Conservation (phyloP, 2,329 filamentous ascomycete species). For the Botrytis galanthina region DNA sequence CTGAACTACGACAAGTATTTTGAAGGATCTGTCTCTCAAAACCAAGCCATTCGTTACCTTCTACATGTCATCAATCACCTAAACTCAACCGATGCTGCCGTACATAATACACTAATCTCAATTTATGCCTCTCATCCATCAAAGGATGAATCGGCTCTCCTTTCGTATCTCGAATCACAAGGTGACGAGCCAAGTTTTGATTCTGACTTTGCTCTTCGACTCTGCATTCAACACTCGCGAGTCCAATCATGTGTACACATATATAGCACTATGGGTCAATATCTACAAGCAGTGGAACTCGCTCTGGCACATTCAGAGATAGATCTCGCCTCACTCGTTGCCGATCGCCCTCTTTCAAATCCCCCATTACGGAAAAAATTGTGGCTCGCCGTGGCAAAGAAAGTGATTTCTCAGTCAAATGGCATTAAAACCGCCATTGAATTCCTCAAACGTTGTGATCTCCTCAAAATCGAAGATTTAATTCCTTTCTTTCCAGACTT, state of each 20-base stretch:
- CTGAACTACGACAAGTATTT: slow-evolving; percentile 87
- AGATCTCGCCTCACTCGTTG: slow-evolving; percentile 84
- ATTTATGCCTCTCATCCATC: slow-evolving; percentile 88
- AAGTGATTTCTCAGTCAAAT: slow-evolving; percentile 81
- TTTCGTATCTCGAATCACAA: slow-evolving; percentile 88
- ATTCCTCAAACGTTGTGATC: slow-evolving; percentile 85
- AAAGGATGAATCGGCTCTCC: slow-evolving; percentile 77
- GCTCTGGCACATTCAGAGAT: slow-evolving; percentile 87
- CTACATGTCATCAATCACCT: slow-evolving; percentile 89
- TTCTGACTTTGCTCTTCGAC: slow-evolving; percentile 89
- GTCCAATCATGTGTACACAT: slow-evolving; percentile 96
- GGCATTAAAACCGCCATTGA: slow-evolving; percentile 93
- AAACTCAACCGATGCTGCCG: slow-evolving; percentile 74
- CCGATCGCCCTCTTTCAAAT: slow-evolving; percentile 78
- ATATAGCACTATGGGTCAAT: slow-evolving; percentile 94
- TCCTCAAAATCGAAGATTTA: slow-evolving; percentile 91
- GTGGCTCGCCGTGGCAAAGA: slow-evolving; percentile 92
- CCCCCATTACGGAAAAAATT: slow-evolving; percentile 83
- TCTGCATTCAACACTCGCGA: slow-evolving; percentile 92
- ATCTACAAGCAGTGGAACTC: slow-evolving; percentile 87
- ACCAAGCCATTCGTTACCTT: slow-evolving; percentile 91
- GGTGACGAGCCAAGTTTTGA: slow-evolving; percentile 85
- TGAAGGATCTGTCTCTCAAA: slow-evolving; percentile 65
- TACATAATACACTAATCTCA: slow-evolving; percentile 95
- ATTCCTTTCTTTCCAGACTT: slow-evolving; percentile 99